These are phyloP conservation scores for Aspergillus wentii DNA, from an alignment of 495 filamentous ascomycete genomes.

Conservation along the genomic window DNA sequence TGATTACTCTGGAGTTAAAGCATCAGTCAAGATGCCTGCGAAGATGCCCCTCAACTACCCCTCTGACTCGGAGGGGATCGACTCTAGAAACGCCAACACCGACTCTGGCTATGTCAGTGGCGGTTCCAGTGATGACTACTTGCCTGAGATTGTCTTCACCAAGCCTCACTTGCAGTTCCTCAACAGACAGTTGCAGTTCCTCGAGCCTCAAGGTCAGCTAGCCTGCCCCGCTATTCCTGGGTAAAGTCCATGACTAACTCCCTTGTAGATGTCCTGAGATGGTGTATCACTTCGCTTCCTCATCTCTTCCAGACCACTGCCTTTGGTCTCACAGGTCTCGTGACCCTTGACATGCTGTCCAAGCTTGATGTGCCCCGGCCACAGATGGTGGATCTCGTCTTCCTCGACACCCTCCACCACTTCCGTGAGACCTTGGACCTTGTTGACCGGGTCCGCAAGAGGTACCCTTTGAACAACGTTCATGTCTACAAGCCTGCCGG, in stretches of 20 bases:
- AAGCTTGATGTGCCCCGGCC: slow-evolving; percentile 69
- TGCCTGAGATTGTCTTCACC: slow-evolving; percentile 80
- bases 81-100: slow-evolving; percentile 31
- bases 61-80: slow-evolving; percentile 33
- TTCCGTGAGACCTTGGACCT: slow-evolving; percentile 85
- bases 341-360: slow-evolving; percentile 91
- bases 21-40: slow-evolving; percentile 33
- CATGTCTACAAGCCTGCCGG: slow-evolving; percentile 86
- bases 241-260: slow-evolving; percentile 19
- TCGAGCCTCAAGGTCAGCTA: slow-evolving; percentile 68
- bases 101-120: slow-evolving; percentile 92
- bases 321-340: slow-evolving; percentile 90
- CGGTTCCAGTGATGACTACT: slow-evolving; percentile 57
- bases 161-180: slow-evolving; percentile 83
- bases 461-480: slow-evolving; percentile 72
- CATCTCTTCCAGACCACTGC: slow-evolving; percentile 95
- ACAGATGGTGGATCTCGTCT: slow-evolving; percentile 78
- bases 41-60: slow-evolving; percentile 35
- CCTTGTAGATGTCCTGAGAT: slow-evolving; percentile 72
- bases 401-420: slow-evolving; percentile 95
- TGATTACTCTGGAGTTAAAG: slow-evolving; percentile 4
- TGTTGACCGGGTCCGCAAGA: slow-evolving; percentile 68
- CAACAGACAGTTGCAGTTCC: slow-evolving; percentile 79
- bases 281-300: slow-evolving; percentile 87
- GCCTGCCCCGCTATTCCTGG: background rate